These are phyloP conservation scores for Aspergillus calidoustus DNA, from an alignment of 2,329 filamentous ascomycete genomes.

Conservation along the genomic window DNA sequence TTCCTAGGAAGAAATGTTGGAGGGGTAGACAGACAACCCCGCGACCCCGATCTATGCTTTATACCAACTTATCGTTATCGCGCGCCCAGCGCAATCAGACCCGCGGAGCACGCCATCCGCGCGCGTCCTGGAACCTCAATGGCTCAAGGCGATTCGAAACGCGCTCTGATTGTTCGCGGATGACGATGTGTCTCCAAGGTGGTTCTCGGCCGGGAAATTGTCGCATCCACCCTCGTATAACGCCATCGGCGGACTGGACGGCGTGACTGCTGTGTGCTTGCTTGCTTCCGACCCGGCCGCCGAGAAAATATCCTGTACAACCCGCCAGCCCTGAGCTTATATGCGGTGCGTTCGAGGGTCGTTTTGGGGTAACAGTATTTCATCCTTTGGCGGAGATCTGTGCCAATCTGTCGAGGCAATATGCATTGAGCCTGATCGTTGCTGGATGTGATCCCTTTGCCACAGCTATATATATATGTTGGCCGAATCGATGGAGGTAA, in stretches of 20 bases:
- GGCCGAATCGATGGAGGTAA: no score
- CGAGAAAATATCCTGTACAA: neutral
- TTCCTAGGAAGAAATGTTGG: no score
- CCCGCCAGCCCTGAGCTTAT: no score
- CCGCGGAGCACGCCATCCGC: neutral
- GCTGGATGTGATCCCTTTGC: no score
- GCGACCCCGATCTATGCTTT: no score
- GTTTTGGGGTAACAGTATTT: no score
- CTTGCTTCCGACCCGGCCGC: neutral
- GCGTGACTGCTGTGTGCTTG: neutral
- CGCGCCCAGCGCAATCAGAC: neutral
- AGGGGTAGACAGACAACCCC: no score
- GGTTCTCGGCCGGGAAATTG: neutral
- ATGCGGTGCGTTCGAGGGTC: no score
- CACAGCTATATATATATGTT: no score
- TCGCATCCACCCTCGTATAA: neutral
- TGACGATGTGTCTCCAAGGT: neutral
- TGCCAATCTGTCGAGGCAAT: no score
- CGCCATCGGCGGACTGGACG: neutral
- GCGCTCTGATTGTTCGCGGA: neutral
- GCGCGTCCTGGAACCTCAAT: neutral
- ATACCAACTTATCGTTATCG: neutral
- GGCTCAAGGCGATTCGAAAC: neutral
- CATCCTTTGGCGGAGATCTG: no score
- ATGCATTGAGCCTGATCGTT: no score